These are phyloP conservation scores for Aspergillus udagawae DNA, from an alignment of 2,329 filamentous ascomycete genomes.

Conservation along the genomic window DNA sequence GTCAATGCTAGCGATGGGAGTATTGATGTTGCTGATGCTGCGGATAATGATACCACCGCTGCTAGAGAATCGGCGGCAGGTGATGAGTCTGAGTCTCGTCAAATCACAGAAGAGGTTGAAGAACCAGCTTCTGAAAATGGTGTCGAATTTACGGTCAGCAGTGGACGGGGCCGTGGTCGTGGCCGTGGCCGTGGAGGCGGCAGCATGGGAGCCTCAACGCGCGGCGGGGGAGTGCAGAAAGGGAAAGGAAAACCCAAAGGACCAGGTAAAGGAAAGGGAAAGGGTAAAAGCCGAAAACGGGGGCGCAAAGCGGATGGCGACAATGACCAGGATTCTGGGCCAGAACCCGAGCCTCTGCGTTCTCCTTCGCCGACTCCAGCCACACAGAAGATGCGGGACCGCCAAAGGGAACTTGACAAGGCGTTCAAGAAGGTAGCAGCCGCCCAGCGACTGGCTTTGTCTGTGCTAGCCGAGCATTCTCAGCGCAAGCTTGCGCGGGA, in stretches of 20 bases:
- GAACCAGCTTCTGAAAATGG: conserved; percentile 16
- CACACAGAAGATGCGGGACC: conserved; percentile 36
- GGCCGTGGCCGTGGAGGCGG: conserved; percentile 33
- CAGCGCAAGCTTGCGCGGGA: conserved; percentile 38
- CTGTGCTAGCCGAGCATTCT: conserved; percentile 36
- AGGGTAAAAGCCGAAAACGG: conserved; percentile 3
- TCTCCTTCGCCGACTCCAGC: conserved; percentile 35
- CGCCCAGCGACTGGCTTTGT: conserved; percentile 39
- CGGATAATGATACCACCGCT: neutral
- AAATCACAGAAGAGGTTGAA: conserved; percentile 22
- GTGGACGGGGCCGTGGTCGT: conserved; percentile 30
- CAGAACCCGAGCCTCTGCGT: conserved; percentile 19
- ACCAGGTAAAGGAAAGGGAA: neutral
- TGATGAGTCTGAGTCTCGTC: conserved; percentile 17
- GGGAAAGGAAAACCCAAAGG: conserved; percentile 2
- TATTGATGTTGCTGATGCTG: neutral
- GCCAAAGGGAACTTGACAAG: conserved; percentile 40
- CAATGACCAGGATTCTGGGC: neutral
- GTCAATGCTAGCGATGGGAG: neutral
- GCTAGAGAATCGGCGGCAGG: conserved; percentile 10
- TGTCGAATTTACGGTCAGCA: conserved; percentile 16
- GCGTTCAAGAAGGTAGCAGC: conserved; percentile 40
- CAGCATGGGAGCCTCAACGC: conserved; percentile 22
- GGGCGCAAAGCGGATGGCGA: conserved; percentile 23
- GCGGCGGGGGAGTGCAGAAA: conserved; percentile 4